These are phyloP conservation scores for Fusarium sp. DNA, from an alignment of 2,329 filamentous ascomycete genomes.

Conservation along the genomic window DNA sequence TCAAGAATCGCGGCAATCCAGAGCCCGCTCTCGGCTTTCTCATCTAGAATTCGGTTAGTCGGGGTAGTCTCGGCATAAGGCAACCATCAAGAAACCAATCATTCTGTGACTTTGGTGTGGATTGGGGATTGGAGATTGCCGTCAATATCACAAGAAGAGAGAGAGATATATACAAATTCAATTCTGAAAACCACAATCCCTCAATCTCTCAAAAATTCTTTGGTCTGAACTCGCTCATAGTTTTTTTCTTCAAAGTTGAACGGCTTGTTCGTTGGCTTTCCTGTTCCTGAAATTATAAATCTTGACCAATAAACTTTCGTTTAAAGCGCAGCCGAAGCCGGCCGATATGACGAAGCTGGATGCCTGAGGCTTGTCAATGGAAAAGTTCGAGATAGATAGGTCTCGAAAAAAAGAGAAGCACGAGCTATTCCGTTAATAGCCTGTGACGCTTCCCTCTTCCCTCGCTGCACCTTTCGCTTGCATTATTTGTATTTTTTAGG, in stretches of 20 bases:
- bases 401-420: constrained; percentile 45
- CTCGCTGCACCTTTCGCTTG: constrained; percentile 20
- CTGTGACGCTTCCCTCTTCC: constrained; percentile 29
- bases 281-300: constrained; percentile 15
- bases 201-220: neutral
- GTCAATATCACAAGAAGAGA: neutral
- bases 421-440: constrained; percentile 29
- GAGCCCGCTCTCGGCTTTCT: constrained; percentile 39
- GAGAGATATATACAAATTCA: neutral
- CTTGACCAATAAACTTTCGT: constrained; percentile 33
- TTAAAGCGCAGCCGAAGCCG: constrained; percentile 40
- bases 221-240: neutral
- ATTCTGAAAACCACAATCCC: neutral
- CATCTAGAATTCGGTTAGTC: constrained; percentile 24
- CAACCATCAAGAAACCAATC: neutral
- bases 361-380: constrained; percentile 49
- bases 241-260: neutral
- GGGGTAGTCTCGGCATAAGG: constrained; percentile 49
- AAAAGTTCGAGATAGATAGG: constrained; percentile 51
- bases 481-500: constrained; percentile 33
- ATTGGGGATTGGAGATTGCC: neutral
- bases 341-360: constrained; percentile 50
- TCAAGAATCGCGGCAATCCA: neutral
- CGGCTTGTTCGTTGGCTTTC: constrained; percentile 37
- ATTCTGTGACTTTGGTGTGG: neutral